Base-by-base conservation (phyloP, 495 filamentous ascomycete species). In the Cercophora sp. region DNA sequence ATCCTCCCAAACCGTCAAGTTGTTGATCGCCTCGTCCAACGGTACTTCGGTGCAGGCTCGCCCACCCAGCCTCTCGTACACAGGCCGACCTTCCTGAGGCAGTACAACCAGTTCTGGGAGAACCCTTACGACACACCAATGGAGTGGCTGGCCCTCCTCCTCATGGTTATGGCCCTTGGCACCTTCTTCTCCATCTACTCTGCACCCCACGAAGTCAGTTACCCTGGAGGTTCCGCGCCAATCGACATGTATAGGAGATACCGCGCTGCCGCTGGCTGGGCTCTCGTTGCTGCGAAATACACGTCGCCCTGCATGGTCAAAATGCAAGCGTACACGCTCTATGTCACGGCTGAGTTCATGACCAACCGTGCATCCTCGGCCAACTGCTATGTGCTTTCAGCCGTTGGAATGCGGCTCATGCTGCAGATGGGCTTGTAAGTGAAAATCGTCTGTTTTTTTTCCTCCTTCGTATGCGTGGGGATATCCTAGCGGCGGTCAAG, bases 381-480 rank as follows among this genome's bases (percentile, higher is more conserved):
- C 24, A 70, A 76, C 41, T 68, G 70, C 41, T 82, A 76, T 58
- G 61, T 82, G 8, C 52, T 79, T 8, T 67, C 73, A 0, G 74
- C 76, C 11, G 68, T 69, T 13, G 56, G 70, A 16, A 66, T 80
- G 23, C 73, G 78, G 10, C 62, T 83, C 1, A 77, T 81, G 49
- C 40, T 83, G 36, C 72, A 73, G 40, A 76, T 80, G 73, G 81
- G 79, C 11, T 70, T 79, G 19, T n/a, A n/a, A n/a, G n/a, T n/a
- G n/a, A n/a, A n/a, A n/a, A n/a, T n/a, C n/a, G n/a, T n/a, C n/a
- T n/a, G n/a, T n/a, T n/a, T n/a, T n/a, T n/a, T n/a, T n/a, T n/a
- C n/a, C n/a, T n/a, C n/a, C n/a, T n/a, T n/a, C n/a, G n/a, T n/a
- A n/a, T n/a, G n/a, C n/a, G n/a, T n/a, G n/a, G n/a, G n/a, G n/a